These are phyloP conservation scores for Metarhizium rileyi DNA, from an alignment of 2,329 filamentous ascomycete species.

Conservation along the genomic window DNA sequence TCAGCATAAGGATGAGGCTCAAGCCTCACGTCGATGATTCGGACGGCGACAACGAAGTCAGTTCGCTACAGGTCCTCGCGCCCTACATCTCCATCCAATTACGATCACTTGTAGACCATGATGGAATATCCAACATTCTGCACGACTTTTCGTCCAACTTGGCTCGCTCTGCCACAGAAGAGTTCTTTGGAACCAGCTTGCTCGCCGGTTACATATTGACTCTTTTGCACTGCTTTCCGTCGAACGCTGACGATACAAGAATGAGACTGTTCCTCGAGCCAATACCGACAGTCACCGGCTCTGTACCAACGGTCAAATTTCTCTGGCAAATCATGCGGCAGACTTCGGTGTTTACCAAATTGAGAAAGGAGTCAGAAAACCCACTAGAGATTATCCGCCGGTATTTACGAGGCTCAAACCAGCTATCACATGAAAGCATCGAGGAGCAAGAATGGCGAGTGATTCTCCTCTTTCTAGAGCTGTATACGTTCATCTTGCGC, in stretches of 20 bases:
- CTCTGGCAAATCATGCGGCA: slow-evolving; percentile 61
- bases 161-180: slow-evolving; percentile 19
- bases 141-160: slow-evolving; percentile 24
- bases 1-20: slow-evolving; percentile 25
- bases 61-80: slow-evolving; percentile 24
- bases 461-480: slow-evolving; percentile 80
- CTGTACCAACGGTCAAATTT: slow-evolving; percentile 51
- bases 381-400: slow-evolving; percentile 20
- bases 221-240: slow-evolving; percentile 75
- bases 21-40: slow-evolving; percentile 8
- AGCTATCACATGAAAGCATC: slow-evolving; percentile 9
- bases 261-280: slow-evolving; percentile 75
- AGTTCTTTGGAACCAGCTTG: slow-evolving; percentile 43
- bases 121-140: slow-evolving; percentile 50
- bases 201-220: slow-evolving; percentile 82
- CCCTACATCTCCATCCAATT: slow-evolving; percentile 57
- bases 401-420: slow-evolving; percentile 22
- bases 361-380: slow-evolving; percentile 20
- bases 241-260: slow-evolving; percentile 74
- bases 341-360: slow-evolving; percentile 29
- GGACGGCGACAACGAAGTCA: slow-evolving; percentile 1
- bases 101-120: slow-evolving; percentile 61
- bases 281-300: slow-evolving; percentile 37
- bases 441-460: slow-evolving; percentile 67
- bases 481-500: slow-evolving; percentile 87